phyloP scores from a whole-genome alignment of 2,329 filamentous ascomycete genomes.

The Macrophomina phaseolina region DNA sequence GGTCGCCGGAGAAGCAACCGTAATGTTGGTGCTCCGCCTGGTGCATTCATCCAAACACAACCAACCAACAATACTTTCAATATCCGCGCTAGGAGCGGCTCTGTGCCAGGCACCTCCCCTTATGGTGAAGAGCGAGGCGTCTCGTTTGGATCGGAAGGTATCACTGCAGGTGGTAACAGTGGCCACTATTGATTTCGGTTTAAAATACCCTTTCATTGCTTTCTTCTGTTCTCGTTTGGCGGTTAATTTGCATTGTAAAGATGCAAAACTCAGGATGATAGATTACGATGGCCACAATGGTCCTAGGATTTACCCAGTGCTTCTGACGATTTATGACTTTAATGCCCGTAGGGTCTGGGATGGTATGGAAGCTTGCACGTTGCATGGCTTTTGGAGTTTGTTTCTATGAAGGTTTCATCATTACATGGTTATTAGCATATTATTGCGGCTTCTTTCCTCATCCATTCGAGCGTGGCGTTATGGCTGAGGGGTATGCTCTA shows the following conservation, averaged over 20 bases:
- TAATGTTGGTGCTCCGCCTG: slow-evolving; percentile 37
- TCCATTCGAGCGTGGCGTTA: slow-evolving; percentile 15
- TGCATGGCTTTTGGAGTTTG: slow-evolving; percentile 19
- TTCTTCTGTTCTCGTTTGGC: not conserved
- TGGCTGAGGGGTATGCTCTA: not conserved
- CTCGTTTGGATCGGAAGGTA: slow-evolving; percentile 32
- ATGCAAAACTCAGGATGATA: slow-evolving; percentile 16
- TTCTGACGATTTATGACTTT: slow-evolving; percentile 11
- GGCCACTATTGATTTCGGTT: slow-evolving; percentile 24
- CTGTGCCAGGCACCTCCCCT: slow-evolving; percentile 37
- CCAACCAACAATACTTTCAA: slow-evolving; percentile 38
- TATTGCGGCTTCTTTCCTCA: not conserved
- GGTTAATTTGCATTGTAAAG: not conserved
- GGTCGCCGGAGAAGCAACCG: slow-evolving; percentile 44
- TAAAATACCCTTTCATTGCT: not conserved
- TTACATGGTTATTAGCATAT: slow-evolving; percentile 3
- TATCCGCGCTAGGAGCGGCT: slow-evolving; percentile 38
- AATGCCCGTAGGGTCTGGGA: not conserved
- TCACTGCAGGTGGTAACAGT: slow-evolving; percentile 35
- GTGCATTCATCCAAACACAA: slow-evolving; percentile 34
- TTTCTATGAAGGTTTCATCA: not conserved
- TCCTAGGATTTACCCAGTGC: slow-evolving; percentile 8
- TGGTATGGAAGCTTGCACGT: not conserved
- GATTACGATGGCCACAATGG: slow-evolving; percentile 15
- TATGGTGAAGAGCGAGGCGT: slow-evolving; percentile 37